Percentiles rank a stretch among this genome's conserved stretches.
Evolutionary conservation across 441 rosid species (phyloP).

Genomic region (Pelargonium fulgidum): DNA sequence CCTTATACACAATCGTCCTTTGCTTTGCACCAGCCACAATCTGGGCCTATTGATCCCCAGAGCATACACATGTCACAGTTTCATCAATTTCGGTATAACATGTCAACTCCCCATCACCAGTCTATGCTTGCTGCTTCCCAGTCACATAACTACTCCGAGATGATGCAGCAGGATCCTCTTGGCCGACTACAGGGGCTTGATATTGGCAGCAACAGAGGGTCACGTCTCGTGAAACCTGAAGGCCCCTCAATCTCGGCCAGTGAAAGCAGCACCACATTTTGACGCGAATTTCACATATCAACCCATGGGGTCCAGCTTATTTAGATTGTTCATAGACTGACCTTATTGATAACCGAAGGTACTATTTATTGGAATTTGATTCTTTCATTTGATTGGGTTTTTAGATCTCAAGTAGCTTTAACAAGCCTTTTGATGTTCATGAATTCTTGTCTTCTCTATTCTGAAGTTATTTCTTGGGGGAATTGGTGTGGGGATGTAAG

Average conservation of each 20-base stretch:
- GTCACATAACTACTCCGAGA: conserved; percentile 46
- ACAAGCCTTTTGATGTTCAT: conserved; percentile 17
- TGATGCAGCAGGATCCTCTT: conserved; percentile 61
- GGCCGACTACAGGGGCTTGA: conserved; percentile 79
- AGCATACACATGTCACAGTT: conserved; percentile 37
- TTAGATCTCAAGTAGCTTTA: conserved; percentile 21
- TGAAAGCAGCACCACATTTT: conserved; percentile 72
- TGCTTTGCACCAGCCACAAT: not conserved
- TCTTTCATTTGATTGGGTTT: conserved; percentile 27
- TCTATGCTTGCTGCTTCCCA: conserved; percentile 32
- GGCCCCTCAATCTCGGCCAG: conserved; percentile 60
- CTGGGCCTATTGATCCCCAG: conserved; percentile 23
- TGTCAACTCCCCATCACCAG: conserved; percentile 30
- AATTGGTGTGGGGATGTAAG: conserved; percentile 13
- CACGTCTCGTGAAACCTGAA: conserved; percentile 61
- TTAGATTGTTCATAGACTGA: conserved; percentile 57
- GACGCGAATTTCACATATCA: too few species aligned
- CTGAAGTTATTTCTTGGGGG: conserved; percentile 22
- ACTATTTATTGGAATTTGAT: conserved; percentile 21
- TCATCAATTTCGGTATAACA: conserved; percentile 48
- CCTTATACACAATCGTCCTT: conserved; percentile 47
- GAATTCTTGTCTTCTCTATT: conserved; percentile 13
- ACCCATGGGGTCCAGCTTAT: too few species aligned
- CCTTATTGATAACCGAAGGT: conserved; percentile 34
- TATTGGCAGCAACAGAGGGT: conserved; percentile 48